Conservation (phyloP, 2,329 filamentous ascomycete genomes). For the Clarireedia sp. region DNA sequence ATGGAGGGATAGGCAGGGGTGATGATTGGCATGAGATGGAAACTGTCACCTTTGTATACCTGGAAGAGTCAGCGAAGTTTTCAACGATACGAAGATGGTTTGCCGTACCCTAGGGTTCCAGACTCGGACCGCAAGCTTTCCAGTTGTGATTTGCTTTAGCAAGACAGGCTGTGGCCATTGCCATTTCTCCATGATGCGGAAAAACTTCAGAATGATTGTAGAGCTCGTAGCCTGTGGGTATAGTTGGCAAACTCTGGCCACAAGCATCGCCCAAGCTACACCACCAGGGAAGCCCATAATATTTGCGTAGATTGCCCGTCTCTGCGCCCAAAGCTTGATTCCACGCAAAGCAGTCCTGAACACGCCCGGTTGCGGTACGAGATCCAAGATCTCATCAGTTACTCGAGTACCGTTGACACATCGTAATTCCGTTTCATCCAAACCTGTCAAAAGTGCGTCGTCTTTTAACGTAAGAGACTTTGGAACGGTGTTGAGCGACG, state of each 20-base stretch:
- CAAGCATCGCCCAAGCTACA: slow-evolving; percentile 97
- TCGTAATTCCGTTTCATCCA: slow-evolving; percentile 79
- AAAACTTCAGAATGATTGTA: slow-evolving; percentile 88
- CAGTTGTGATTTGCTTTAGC: slow-evolving; percentile 79
- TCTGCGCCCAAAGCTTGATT: slow-evolving; percentile 94
- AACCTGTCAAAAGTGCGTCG: slow-evolving; percentile 72
- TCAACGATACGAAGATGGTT: slow-evolving; percentile 11
- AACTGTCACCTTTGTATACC: slow-evolving; percentile 48
- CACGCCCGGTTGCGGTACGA: slow-evolving; percentile 83
- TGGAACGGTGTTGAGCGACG: slow-evolving; percentile 62
- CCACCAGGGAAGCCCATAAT: slow-evolving; percentile 95
- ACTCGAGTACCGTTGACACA: slow-evolving; percentile 92
- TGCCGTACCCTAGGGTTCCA: slow-evolving; percentile 80
- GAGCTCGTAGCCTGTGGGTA: slow-evolving; percentile 89
- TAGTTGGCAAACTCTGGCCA: slow-evolving; percentile 89
- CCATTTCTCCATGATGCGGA: slow-evolving; percentile 85
- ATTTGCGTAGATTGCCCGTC: slow-evolving; percentile 87
- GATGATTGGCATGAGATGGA: slow-evolving; percentile 95
- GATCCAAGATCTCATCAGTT: slow-evolving; percentile 80
- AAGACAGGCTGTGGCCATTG: slow-evolving; percentile 90
- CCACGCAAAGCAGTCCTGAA: slow-evolving; percentile 85
- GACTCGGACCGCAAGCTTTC: slow-evolving; percentile 71
- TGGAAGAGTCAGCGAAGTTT: slow-evolving; percentile 16
- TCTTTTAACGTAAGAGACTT: slow-evolving; percentile 70
- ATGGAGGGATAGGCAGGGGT: slow-evolving; percentile 96